Evolutionary conservation across 2,329 filamentous ascomycete genomes (phyloP).

Genomic region (Gnomoniopsis smithogilvyi): DNA sequence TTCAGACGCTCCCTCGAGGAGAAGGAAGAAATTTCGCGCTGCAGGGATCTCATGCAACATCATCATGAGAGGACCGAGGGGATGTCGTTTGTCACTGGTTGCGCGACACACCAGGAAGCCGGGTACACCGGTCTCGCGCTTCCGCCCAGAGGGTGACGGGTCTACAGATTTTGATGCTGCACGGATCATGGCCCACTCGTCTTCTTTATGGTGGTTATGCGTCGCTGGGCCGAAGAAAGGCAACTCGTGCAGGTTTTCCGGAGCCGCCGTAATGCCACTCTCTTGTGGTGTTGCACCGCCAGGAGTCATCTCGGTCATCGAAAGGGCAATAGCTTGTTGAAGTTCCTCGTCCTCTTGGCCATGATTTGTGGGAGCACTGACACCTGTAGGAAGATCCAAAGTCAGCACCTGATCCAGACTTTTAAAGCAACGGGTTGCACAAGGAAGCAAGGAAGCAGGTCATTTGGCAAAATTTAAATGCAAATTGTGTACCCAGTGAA

Average conservation of each 20-base stretch:
- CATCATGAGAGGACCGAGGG: constrained; percentile 53
- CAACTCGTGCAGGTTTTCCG: constrained; percentile 27
- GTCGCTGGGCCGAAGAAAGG: constrained; percentile 59
- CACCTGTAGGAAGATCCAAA: constrained; percentile 6
- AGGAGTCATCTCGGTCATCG: constrained; percentile 32
- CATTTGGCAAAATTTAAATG: background rate
- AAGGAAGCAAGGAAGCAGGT: background rate
- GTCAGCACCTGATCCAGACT: constrained; percentile 15
- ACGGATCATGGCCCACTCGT: constrained; percentile 58
- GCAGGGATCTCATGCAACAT: constrained; percentile 60
- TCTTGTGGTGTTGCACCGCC: constrained; percentile 45
- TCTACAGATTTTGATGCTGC: constrained; percentile 31
- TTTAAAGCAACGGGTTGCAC: constrained; percentile 14
- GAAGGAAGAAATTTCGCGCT: constrained; percentile 52
- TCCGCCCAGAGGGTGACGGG: constrained; percentile 40
- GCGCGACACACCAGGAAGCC: constrained; percentile 46
- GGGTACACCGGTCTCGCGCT: constrained; percentile 40
- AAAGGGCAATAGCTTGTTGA: constrained; percentile 16
- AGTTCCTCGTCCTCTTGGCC: constrained; percentile 54
- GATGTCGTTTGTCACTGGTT: constrained; percentile 30
- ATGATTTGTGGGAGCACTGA: constrained; percentile 25
- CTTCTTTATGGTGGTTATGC: constrained; percentile 50
- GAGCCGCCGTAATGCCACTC: constrained; percentile 41
- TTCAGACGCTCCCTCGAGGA: constrained; percentile 35
- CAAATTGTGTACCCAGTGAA: constrained; percentile 35